These are phyloP conservation scores for Taiozyma sp. DNA, from an alignment of 1,139 yeast species.

Conservation along the genomic window DNA sequence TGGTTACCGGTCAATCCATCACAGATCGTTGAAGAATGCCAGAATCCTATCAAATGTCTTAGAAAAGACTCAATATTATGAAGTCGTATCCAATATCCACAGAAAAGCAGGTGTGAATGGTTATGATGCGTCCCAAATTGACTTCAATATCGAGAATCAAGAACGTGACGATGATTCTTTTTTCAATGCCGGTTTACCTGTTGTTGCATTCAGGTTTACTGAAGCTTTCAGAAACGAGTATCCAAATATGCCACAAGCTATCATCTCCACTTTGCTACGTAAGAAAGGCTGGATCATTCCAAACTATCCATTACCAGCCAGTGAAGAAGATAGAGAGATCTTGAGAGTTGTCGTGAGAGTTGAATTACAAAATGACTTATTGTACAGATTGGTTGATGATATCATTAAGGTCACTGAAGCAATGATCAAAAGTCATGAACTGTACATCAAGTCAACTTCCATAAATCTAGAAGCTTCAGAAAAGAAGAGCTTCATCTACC, in stretches of 20 bases:
- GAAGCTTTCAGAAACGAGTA: constrained; percentile 49
- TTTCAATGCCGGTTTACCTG: constrained; percentile 79
- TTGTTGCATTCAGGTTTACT: constrained; percentile 77
- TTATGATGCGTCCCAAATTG: constrained; percentile 18
- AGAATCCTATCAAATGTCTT: constrained; percentile 60
- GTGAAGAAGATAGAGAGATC: constrained; percentile 48
- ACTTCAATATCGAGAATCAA: constrained; percentile 25
- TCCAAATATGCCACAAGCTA: constrained; percentile 83
- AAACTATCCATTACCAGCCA: constrained; percentile 78
- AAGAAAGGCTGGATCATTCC: constrained; percentile 86
- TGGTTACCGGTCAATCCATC: constrained; percentile 64
- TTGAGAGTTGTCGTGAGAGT: constrained; percentile 81
- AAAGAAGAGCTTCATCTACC: constrained; percentile 30
- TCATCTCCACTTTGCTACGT: constrained; percentile 67
- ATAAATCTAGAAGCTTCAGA: constrained; percentile 1
- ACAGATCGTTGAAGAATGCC: constrained; percentile 61
- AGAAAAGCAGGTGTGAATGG: constrained; percentile 37
- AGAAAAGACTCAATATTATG: constrained; percentile 62
- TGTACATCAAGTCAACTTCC: constrained; percentile 27
- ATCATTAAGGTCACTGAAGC: constrained; percentile 51
- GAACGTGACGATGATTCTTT: constrained; percentile 30
- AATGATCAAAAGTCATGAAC: constrained; percentile 39
- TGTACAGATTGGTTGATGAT: constrained; percentile 68
- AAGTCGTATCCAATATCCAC: constrained; percentile 75
- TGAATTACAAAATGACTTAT: constrained; percentile 62